Percentiles rank a stretch among this genome's conserved stretches.
phyloP scores from a whole-genome alignment of 2,329 filamentous ascomycete genomes.

The Proliferodiscus dingleyae region DNA sequence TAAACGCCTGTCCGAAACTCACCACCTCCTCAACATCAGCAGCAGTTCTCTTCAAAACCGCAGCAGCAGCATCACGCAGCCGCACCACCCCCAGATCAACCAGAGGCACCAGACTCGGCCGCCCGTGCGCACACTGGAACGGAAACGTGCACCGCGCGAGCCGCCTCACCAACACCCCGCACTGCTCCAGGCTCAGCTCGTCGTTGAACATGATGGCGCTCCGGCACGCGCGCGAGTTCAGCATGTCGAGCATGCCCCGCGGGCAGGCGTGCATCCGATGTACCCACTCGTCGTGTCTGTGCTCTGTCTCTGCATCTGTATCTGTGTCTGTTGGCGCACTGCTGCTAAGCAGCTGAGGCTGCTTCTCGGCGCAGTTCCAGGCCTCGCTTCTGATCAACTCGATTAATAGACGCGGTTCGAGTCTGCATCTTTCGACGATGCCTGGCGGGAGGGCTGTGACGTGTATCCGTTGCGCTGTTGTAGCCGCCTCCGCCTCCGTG shows the following conservation, averaged over 20 bases:
- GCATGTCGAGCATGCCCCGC: constrained; percentile 66
- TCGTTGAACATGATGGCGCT: constrained; percentile 89
- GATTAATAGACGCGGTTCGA: constrained; percentile 66
- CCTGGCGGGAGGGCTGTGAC: constrained; percentile 61
- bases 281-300: constrained; percentile 59
- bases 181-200: constrained; percentile 51
- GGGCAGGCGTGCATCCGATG: constrained; percentile 65
- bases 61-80: neutral
- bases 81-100: constrained; percentile 40
- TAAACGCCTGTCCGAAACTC: neutral
- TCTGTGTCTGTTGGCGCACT: neutral
- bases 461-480: constrained; percentile 34
- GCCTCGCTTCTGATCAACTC: constrained; percentile 70
- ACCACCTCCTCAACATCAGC: neutral
- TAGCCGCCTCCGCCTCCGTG: no score
- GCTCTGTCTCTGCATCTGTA: constrained; percentile 11
- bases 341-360: no score
- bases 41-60: neutral
- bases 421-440: constrained; percentile 70
- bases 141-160: constrained; percentile 65
- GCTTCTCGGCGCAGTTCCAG: constrained; percentile 49
- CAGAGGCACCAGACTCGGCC: constrained; percentile 61
- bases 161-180: constrained; percentile 48
- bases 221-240: constrained; percentile 72
- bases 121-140: constrained; percentile 79